Base-by-base conservation (phyloP, 257 asterid species). In the Lantana camara region DNA sequence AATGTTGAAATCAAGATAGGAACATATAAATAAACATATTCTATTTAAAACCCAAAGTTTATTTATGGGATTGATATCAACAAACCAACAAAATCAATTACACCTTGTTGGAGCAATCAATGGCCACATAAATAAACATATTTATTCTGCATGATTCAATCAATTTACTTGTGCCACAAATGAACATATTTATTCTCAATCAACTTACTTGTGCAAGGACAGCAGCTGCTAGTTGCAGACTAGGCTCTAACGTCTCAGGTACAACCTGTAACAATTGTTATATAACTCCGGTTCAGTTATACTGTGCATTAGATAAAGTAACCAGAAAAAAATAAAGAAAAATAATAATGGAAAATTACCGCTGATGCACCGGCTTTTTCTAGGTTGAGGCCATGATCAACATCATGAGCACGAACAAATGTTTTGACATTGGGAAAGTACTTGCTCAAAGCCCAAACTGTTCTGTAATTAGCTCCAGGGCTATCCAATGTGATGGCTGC, bases 301-400 rank as follows among this genome's bases (percentile, higher is more conserved):
- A 50, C 68, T 55, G 1, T 55, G 0, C 22, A 46, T 58, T 3
- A 59, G 48, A 9, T 56, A 52, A 54, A 64, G 13, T 49, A 64
- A 23, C 48, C 7, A 54, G 60, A 16, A 32, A 27, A 15, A n/a
- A 15, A 38, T 59, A 57, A 70, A 50, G 8, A 38, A 46, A 51
- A 53, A 23, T 60, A 57, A 54, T 20, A 40, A 50, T 38, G 68
- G 74, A 59, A 73, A 73, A 37, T 60, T 89, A 93, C 98, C 84
- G 98, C 98, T 44, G 98, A 80, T 68, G 99, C 98, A 53, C 99
- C 99, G 35, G 99, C 99, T 76, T 90, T 94, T 74, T 94, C 99
- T 76, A 94, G 72, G 67, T 90, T 90, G 77, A 90, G 86, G 57
- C 99, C 99, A 73, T 94, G 99, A 71, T 94, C 99, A 32, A 94